Evolutionary conservation across 2,329 filamentous ascomycete species (phyloP), one percentile per base, ranked within the genome.

Genomic region (Laburnicola sp.): DNA sequence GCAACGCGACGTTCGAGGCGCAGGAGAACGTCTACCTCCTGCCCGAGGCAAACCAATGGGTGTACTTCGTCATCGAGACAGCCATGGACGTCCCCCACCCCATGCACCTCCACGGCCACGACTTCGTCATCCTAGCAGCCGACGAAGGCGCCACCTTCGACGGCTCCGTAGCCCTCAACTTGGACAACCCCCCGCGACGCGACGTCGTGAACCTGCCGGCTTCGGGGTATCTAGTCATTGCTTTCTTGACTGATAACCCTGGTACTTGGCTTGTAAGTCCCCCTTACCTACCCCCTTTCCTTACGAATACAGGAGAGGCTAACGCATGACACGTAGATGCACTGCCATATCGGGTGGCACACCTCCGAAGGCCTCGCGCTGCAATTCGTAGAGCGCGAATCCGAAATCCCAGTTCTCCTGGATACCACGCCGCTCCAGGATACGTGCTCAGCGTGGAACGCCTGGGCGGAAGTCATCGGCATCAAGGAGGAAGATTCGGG

Each of bases 341-440:
- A 69, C 45, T 68, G 65, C 42, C 65, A 69, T 45, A 54, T 65
- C 38, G 57, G 61, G 3, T 68, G 64, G 61, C 64, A 68, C 41
- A 57, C 60, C 4, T 48, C 42, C 23, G 57, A 57, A 54, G 63
- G 63, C 1, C 73, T 86, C 26, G 75, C 73, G 4, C 68, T 81
- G 26, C 77, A 82, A 60, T 79, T 82, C 58, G 51, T 82, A 1
- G 81, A 78, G 59, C 44, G 53, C 21, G 47, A 50, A 48, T 31
- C 37, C 48, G 47, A 59, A 43, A 57, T 60, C 21, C 42, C 50
- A 3, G 51, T 36, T 2, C 43, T 61, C 7, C 6, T 53, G 1
- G 30, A 2, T 37, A 54, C 30, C n/a, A 23, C 26, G 22, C 47
- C 2, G 39, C 32, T 59, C 30, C 45, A 50, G 6, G 41, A 51